These are phyloP conservation scores for Rhypophila decipiens DNA, from an alignment of 495 filamentous ascomycete genomes.

Conservation along the genomic window DNA sequence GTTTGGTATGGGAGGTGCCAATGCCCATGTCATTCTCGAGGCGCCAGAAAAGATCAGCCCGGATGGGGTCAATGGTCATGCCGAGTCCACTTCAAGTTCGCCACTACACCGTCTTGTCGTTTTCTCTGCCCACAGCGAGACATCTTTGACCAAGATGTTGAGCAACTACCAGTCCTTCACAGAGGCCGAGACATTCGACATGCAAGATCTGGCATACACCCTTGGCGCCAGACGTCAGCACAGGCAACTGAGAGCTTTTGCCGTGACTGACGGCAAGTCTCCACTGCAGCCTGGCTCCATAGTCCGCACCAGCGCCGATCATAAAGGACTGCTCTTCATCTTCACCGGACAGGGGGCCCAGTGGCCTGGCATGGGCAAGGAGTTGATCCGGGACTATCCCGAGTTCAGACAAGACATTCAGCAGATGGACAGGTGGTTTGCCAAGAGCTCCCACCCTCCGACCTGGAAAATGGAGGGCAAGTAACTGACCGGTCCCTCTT, in stretches of 20 bases:
- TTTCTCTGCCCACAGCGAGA: background rate
- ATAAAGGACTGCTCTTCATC: too few relatives aligned
- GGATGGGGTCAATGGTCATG: too few relatives aligned
- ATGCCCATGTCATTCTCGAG: constrained; percentile 33
- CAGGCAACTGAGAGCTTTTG: background rate
- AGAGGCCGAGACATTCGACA: background rate
- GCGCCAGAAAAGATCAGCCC: too few relatives aligned
- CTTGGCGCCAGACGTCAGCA: background rate
- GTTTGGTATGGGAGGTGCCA: constrained; percentile 49
- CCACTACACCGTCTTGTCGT: background rate
- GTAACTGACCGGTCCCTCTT: background rate
- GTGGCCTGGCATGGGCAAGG: constrained; percentile 23
- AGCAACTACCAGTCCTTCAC: background rate
- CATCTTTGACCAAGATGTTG: constrained; percentile 6
- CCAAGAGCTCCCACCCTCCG: too few relatives aligned
- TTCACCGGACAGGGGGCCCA: constrained; percentile 22
- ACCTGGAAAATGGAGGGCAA: background rate
- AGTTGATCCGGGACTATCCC: constrained; percentile 5
- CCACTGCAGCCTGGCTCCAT: too few relatives aligned
- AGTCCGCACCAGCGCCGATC: too few relatives aligned
- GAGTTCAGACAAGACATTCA: background rate
- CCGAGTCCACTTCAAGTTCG: too few relatives aligned
- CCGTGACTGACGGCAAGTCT: too few relatives aligned
- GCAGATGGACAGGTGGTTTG: background rate
- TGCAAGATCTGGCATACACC: constrained; percentile 1